Evolutionary conservation across 495 filamentous ascomycete genomes (phyloP).

Genomic region (Aspergillus bertholletiae): DNA sequence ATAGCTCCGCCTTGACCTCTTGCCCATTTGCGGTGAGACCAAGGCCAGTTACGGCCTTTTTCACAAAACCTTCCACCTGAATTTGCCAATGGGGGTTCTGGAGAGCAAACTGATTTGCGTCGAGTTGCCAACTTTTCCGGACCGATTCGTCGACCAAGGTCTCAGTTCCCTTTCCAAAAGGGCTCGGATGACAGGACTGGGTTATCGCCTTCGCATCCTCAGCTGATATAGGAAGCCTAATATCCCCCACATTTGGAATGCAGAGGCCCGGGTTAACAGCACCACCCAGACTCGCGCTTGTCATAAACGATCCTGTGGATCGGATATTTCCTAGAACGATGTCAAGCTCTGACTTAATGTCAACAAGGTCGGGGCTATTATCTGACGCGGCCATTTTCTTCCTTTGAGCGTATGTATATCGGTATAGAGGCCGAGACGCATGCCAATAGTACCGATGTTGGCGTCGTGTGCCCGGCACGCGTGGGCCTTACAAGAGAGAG

Average conservation of each 20-base stretch:
- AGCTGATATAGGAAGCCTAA: slow-evolving; percentile 2
- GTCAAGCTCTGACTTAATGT: not conserved
- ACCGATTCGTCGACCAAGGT: slow-evolving; percentile 10
- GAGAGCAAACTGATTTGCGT: slow-evolving; percentile 7
- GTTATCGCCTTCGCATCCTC: slow-evolving; percentile 1
- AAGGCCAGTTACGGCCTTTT: slow-evolving; percentile 22
- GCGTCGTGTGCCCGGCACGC: no score
- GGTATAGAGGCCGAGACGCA: no score
- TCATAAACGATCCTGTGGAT: not conserved
- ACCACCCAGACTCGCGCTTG: not conserved
- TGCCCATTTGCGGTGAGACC: slow-evolving; percentile 21
- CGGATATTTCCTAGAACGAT: not conserved
- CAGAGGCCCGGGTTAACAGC: slow-evolving; percentile 10
- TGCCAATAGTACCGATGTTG: no score
- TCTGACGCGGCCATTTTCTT: no score
- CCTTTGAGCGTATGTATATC: no score
- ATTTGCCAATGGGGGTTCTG: slow-evolving; percentile 6
- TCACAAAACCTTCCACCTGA: not conserved
- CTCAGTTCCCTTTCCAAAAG: slow-evolving; percentile 10
- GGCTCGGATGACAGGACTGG: slow-evolving; percentile 2
- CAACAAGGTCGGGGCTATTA: not conserved
- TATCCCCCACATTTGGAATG: slow-evolving; percentile 3
- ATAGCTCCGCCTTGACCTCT: slow-evolving; percentile 38
- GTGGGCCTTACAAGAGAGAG: no score
- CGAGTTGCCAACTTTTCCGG: slow-evolving; percentile 11